phyloP scores from a whole-genome alignment of 2,329 filamentous ascomycete species.

The Thelonectria discophora region DNA sequence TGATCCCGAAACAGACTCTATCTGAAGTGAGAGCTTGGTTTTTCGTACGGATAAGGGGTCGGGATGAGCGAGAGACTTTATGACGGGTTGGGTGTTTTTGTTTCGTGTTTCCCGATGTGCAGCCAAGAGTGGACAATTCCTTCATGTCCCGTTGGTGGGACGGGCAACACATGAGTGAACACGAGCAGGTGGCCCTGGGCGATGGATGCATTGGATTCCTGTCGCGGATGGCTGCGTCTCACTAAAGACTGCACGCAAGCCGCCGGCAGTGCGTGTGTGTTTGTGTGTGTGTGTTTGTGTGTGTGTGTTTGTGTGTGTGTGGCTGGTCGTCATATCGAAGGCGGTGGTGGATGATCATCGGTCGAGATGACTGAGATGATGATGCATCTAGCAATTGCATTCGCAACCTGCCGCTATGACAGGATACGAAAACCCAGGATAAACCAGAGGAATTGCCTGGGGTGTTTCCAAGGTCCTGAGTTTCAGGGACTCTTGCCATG shows the following conservation, averaged over 20 bases:
- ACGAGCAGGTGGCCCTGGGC: constrained; percentile 9
- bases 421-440: constrained; percentile 20
- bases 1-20: constrained; percentile 14
- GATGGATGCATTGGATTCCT: not conserved
- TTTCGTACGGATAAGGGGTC: not conserved
- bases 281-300: not conserved
- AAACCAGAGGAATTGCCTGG: constrained; percentile 14
- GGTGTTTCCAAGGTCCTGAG: constrained; percentile 27
- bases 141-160: not conserved
- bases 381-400: constrained; percentile 14
- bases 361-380: not conserved
- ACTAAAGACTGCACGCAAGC: not conserved
- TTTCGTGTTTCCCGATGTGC: constrained; percentile 8
- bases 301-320: not conserved
- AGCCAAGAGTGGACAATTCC: not conserved
- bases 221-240: too few relatives aligned
- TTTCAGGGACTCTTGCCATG: constrained; percentile 40
- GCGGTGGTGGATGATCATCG: too few relatives aligned
- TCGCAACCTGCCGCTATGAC: not conserved
- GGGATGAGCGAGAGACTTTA: not conserved
- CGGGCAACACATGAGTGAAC: not conserved
- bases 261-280: not conserved
- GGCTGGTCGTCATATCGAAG: not conserved
- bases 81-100: not conserved
- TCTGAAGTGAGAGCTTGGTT: not conserved